A percentile compares a stretch with the other conserved stretches of the same genome.
Evolutionary conservation across 1,284 basidiomycete genomes (phyloP).

Genomic region (Moniliophthora roreri): DNA sequence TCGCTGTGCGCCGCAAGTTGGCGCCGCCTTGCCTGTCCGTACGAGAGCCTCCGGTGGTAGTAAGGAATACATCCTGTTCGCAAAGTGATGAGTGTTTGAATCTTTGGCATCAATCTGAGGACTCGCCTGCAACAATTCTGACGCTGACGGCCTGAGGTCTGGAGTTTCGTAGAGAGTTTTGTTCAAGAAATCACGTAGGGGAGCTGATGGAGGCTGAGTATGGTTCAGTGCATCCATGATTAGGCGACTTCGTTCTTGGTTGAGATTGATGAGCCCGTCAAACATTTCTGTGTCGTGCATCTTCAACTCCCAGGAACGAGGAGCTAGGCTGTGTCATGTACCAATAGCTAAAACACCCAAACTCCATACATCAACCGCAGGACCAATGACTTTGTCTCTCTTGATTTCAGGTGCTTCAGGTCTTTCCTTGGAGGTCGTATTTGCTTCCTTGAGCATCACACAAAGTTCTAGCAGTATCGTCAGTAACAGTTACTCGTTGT

Average conservation of each 20-base stretch:
- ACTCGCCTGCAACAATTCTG: slow-evolving; percentile 4
- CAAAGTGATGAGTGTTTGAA: background rate
- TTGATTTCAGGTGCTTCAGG: too few relatives aligned
- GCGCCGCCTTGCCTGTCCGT: background rate
- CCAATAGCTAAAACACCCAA: too few relatives aligned
- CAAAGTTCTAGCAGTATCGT: too few relatives aligned
- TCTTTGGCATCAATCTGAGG: background rate
- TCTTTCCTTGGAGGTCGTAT: too few relatives aligned
- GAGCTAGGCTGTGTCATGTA: too few relatives aligned
- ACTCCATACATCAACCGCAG: too few relatives aligned
- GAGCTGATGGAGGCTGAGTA: background rate
- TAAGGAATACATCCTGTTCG: background rate
- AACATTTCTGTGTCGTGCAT: slow-evolving; percentile 1
- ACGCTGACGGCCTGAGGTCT: slow-evolving; percentile 4
- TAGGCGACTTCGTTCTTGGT: background rate
- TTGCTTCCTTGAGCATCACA: too few relatives aligned
- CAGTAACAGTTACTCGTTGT: too few relatives aligned
- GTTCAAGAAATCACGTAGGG: background rate
- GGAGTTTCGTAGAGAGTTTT: background rate
- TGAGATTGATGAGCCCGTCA: background rate
- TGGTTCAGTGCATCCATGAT: slow-evolving; percentile 1
- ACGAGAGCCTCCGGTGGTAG: background rate
- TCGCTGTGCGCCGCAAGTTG: background rate
- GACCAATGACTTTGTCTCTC: too few relatives aligned
- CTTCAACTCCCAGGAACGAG: too few relatives aligned